Evolutionary conservation across 2,329 filamentous ascomycete genomes (phyloP).

Genomic region (Ophiostoma perfectum): DNA sequence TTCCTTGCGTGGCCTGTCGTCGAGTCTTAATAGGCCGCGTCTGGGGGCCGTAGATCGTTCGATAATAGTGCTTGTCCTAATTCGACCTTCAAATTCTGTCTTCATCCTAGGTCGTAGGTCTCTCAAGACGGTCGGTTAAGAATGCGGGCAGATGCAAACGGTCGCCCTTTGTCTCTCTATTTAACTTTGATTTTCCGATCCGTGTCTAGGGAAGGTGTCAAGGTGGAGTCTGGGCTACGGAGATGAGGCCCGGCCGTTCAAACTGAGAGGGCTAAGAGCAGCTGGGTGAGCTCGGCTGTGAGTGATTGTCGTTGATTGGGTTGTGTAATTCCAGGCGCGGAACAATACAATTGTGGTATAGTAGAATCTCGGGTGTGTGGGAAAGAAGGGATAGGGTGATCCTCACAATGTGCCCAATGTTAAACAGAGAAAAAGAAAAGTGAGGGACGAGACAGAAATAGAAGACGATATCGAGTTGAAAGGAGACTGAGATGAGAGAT

Average conservation of each 20-base stretch:
- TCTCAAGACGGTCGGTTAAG: not conserved
- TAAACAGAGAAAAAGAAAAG: not conserved
- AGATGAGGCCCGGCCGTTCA: constrained; percentile 6
- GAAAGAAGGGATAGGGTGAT: not conserved
- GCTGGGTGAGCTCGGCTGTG: not conserved
- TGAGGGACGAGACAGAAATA: not conserved
- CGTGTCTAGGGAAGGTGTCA: not conserved
- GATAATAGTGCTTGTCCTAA: not conserved
- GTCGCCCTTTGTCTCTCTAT: not conserved
- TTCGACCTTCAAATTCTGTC: not conserved
- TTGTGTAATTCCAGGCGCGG: not conserved
- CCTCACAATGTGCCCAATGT: not conserved
- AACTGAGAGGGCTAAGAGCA: too few relatives aligned
- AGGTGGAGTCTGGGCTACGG: not conserved
- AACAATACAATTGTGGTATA: not conserved
- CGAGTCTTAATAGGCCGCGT: not conserved
- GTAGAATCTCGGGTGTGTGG: not conserved
- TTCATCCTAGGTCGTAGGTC: not conserved
- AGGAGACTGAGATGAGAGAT: not conserved
- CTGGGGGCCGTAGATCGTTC: not conserved
- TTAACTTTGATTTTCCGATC: not conserved
- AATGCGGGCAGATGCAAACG: not conserved
- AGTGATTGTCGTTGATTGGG: not conserved
- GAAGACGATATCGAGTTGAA: not conserved
- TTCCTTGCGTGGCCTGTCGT: too few relatives aligned